phyloP scores from a whole-genome alignment of 139 green algal species.

The Chlorella sp. region DNA sequence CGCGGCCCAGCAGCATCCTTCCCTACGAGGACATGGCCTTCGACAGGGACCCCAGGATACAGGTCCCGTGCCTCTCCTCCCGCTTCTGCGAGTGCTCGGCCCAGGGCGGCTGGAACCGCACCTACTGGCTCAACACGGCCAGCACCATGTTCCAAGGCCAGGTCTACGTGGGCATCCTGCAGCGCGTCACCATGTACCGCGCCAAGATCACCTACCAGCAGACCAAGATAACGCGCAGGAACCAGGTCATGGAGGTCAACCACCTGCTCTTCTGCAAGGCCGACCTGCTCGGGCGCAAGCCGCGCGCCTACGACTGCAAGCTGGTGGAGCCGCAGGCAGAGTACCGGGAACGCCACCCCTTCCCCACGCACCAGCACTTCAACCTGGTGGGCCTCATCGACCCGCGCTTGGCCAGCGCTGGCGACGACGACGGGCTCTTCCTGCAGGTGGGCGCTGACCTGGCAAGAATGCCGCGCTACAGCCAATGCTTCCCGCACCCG shows the following conservation, averaged over 20 bases:
- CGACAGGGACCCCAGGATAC: too few species aligned
- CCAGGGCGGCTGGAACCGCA: neutral
- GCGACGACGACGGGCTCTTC: neutral
- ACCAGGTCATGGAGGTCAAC: neutral
- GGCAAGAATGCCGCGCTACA: too few species aligned
- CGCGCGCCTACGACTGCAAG: neutral
- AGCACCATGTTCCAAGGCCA: neutral
- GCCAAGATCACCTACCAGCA: neutral
- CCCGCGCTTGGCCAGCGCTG: neutral
- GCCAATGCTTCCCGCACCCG: neutral
- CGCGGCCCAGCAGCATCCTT: too few species aligned
- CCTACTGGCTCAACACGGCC: neutral
- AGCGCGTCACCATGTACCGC: neutral
- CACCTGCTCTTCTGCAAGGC: neutral
- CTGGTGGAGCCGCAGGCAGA: neutral
- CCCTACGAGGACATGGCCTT: too few species aligned
- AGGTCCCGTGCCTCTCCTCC: neutral
- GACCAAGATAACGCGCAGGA: neutral
- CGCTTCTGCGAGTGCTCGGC: neutral
- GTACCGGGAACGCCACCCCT: neutral
- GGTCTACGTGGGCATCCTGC: neutral
- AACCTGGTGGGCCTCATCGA: neutral
- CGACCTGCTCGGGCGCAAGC: neutral
- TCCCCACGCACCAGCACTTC: neutral
- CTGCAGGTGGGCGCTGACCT: neutral